Base-by-base conservation (phyloP, 306 rosid genomes). In the Neltuma alba region DNA sequence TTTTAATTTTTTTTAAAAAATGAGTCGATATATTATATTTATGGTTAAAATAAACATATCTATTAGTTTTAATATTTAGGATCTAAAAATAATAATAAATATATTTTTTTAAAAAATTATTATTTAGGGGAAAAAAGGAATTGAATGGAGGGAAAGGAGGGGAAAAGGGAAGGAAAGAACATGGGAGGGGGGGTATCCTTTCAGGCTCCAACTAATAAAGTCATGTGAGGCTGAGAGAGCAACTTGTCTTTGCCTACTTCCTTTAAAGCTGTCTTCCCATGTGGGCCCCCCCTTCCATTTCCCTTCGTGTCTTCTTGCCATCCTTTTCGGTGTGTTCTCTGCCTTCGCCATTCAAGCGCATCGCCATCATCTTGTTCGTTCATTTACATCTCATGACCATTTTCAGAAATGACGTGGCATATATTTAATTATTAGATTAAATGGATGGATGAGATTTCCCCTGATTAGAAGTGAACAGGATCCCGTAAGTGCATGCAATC, bases 161-260 rank as follows among this genome's bases (percentile, higher is more conserved):
- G 62, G 2, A 50, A 74, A 27, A 27, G 12, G n/a, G 58, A 27
- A 40, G 14, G 27, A 45, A 75, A 84, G 89, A 91, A 93, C 88
- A 85, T 85, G 92, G 90, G 83, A 84, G 81, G 82, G 86, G 86
- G 88, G 85, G 87, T 65, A 84, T 30, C 48, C 63, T 76, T 82
- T 72, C 76, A 89, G 84, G 87, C 90, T 84, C 92, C 94, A 85
- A 86, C 91, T 85, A 83, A 81, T 84, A 82, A 89, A 80, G 78
- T 82, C 96, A 90, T 92, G 96, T 89, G 98, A 90, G 55, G 89
- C 76, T 55, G 87, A 70, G 81, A 87, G 81, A 75, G 80, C 76
- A 81, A 62, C 86, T 83, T 89, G 97, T 88, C 90, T 83, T 87
- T 89, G 91, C 78, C 89, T 84, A 79, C 63, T 57, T 33, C 63